Base-by-base conservation (phyloP, 2,329 filamentous ascomycete species). In the Botrytis byssoidea region DNA sequence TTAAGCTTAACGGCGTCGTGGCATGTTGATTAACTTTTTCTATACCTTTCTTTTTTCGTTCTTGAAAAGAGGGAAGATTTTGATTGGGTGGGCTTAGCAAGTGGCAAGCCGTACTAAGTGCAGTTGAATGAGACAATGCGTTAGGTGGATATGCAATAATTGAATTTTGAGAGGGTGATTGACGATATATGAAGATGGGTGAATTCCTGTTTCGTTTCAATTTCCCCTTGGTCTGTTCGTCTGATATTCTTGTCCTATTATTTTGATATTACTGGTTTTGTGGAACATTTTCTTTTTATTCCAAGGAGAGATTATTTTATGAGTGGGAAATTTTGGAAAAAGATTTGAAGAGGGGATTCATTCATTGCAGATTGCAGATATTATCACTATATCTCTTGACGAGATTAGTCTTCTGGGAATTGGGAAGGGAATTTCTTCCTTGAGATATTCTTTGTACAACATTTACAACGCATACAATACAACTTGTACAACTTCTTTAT, bases 141-240 rank as follows among this genome's bases (percentile, higher is more conserved):
- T 22, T n/a, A 40, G 40, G 60, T 64, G 60, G 37, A 64, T 64
- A 63, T 42, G 22, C 35, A 29, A 60, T 35, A 29, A 61, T 40
- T 59, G 35, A 20, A 44, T 42, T 42, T 64, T 64, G n/a, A 64
- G 51, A 57, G 51, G 16, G n/a, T 57, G 51, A 57, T 57, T 29
- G 51, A 1, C 42, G 29, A 66, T 42, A 66, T 66, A 51, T 67
- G 64, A 46, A 51, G 44, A 67, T 37, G 44, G 37, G 12, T 37
- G 44, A 67, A 37, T 67, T 67, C 46, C 22, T 29, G 77, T 60
- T 42, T 70, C 29, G 68, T 70, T 63, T n/a, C 29, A 70, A 61
- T 63, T 44, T 70, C 55, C n/a, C 44, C 22, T 57, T 70, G 46
- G 9, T 63, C 35, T n/a, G 51, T 63, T 70, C 55, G 14, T 70